These are phyloP conservation scores for Diaporthe eres DNA, from an alignment of 2,329 filamentous ascomycete genomes.

Conservation along the genomic window DNA sequence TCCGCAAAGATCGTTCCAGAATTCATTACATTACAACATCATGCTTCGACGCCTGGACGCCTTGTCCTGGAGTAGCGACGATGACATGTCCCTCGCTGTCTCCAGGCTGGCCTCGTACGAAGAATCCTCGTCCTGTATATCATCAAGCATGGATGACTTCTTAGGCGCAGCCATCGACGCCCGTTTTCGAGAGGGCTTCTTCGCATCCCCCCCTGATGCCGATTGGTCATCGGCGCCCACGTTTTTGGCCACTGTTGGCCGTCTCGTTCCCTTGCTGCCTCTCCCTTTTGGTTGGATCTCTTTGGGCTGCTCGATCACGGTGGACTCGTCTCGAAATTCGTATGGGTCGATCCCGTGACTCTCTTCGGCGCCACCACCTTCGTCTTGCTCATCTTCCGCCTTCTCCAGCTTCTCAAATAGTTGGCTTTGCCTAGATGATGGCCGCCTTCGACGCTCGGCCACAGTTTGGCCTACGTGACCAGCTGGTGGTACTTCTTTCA, in stretches of 20 bases:
- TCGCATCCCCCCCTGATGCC: slow-evolving; percentile 42
- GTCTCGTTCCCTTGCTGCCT: slow-evolving; percentile 48
- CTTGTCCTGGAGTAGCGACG: slow-evolving; percentile 47
- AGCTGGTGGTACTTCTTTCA: slow-evolving; percentile 52
- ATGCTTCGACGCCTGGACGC: slow-evolving; percentile 68
- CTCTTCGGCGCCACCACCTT: slow-evolving; percentile 14
- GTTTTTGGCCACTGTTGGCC: slow-evolving; percentile 45
- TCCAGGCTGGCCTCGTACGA: slow-evolving; percentile 46
- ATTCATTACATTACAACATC: slow-evolving; percentile 64
- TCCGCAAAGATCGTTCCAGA: neutral
- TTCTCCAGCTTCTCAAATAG: slow-evolving; percentile 26
- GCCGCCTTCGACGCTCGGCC: slow-evolving; percentile 58
- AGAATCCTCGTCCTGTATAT: slow-evolving; percentile 50
- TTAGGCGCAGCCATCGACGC: slow-evolving; percentile 58
- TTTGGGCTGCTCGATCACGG: slow-evolving; percentile 46
- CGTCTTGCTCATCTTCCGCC: slow-evolving; percentile 9
- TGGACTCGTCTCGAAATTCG: slow-evolving; percentile 67
- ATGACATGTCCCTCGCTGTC: slow-evolving; percentile 46
- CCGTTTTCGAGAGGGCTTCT: slow-evolving; percentile 54
- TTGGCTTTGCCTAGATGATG: slow-evolving; percentile 49
- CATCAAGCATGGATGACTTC: slow-evolving; percentile 49
- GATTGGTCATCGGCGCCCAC: slow-evolving; percentile 33
- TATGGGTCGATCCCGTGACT: slow-evolving; percentile 60
- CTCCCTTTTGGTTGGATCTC: slow-evolving; percentile 45
- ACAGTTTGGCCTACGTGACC: slow-evolving; percentile 52